Conservation (phyloP, 1,139 yeast species). For the Lodderomyces theae region DNA sequence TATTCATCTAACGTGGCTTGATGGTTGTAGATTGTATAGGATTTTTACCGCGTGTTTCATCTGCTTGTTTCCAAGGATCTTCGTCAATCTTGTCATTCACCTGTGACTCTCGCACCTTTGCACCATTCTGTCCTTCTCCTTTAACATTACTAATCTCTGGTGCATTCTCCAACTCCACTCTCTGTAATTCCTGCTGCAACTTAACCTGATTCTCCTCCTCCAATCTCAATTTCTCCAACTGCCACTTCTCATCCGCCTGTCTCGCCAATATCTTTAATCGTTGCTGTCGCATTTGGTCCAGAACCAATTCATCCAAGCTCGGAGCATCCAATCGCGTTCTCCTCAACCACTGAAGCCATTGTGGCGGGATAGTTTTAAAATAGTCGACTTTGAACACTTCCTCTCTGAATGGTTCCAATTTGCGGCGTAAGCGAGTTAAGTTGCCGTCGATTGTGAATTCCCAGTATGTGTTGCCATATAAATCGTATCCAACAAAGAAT, state of each 20-base stretch:
- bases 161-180: conserved; percentile 21
- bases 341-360: conserved; percentile 82
- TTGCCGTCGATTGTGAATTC: conserved; percentile 60
- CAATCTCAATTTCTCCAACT: conserved; percentile 33
- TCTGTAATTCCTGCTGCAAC: conserved; percentile 34
- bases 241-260: conserved; percentile 63
- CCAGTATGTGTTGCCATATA: conserved; percentile 84
- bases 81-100: conserved; percentile 5
- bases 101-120: background rate
- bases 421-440: conserved; percentile 45
- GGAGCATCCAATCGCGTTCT: conserved; percentile 62
- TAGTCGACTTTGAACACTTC: conserved; percentile 49
- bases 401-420: conserved; percentile 45
- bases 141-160: background rate
- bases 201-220: conserved; percentile 33
- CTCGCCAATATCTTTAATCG: conserved; percentile 54
- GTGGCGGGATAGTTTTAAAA: conserved; percentile 55
- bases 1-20: conserved; percentile 24
- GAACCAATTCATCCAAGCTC: conserved; percentile 55
- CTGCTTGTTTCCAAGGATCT: conserved; percentile 42
- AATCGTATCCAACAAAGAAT: conserved; percentile 69
- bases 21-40: conserved; percentile 37
- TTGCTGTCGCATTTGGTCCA: conserved; percentile 57
- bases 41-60: conserved; percentile 24
- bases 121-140: no score